A percentile compares a stretch with the other conserved stretches of the same genome.
These are phyloP conservation scores for Phytophthora pistaciae DNA, from an alignment of 352 stramenopile species.

Conservation along the genomic window DNA sequence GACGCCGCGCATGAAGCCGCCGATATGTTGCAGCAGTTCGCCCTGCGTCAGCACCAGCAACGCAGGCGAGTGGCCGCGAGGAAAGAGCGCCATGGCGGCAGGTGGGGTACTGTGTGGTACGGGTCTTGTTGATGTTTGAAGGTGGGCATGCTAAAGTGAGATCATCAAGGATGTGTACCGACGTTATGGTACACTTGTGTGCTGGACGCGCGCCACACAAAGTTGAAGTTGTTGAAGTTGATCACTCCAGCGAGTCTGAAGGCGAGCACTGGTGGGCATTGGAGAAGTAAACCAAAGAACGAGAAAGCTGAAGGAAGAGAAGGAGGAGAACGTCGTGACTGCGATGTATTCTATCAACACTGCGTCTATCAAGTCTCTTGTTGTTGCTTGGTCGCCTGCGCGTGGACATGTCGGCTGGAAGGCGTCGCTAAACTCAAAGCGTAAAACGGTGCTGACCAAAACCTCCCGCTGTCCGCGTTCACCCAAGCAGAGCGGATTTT, in stretches of 20 bases:
- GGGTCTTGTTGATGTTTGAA: conserved; percentile 2
- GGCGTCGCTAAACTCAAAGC: too few relatives aligned
- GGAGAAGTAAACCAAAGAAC: background rate
- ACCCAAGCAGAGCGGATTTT: too few relatives aligned
- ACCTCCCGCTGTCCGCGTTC: too few relatives aligned
- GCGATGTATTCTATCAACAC: too few relatives aligned
- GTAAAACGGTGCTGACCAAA: too few relatives aligned
- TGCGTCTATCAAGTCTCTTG: too few relatives aligned
- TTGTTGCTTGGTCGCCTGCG: too few relatives aligned
- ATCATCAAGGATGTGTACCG: background rate
- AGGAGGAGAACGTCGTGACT: too few relatives aligned
- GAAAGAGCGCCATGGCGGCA: conserved; percentile 17
- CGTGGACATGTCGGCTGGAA: too few relatives aligned
- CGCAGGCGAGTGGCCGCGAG: conserved; percentile 21
- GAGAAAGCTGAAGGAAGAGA: too few relatives aligned
- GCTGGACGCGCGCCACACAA: background rate
- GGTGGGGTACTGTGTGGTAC: background rate
- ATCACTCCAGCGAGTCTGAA: background rate
- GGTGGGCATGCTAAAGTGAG: background rate
- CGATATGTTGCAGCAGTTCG: conserved; percentile 31
- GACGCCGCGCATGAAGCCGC: conserved; percentile 39
- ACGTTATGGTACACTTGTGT: background rate
- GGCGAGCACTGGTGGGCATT: background rate
- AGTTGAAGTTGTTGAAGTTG: conserved; percentile 6
- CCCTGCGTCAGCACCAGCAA: conserved; percentile 37